Evolutionary conservation across 2,329 filamentous ascomycete genomes (phyloP).

Genomic region (Akanthomyces dipterigenus): DNA sequence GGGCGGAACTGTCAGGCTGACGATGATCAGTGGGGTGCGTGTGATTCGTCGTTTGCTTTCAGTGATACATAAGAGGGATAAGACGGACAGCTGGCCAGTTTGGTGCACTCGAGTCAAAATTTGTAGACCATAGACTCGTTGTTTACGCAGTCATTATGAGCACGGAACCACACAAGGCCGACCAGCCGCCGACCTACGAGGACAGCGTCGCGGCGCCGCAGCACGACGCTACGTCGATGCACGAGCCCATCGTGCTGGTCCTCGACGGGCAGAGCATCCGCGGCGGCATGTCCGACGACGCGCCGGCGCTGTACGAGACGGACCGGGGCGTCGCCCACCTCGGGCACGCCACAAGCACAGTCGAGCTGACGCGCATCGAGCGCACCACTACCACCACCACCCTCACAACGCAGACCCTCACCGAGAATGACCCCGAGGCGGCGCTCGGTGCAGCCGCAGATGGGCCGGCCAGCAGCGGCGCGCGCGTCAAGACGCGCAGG

Average conservation of each 20-base stretch:
- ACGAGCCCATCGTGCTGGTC: conserved; percentile 21
- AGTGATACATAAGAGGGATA: no score
- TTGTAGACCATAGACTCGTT: no score
- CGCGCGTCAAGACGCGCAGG: conserved; percentile 9
- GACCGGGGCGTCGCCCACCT: conserved; percentile 19
- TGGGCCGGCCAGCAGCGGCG: no score
- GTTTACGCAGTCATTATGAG: no score
- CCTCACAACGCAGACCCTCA: neutral
- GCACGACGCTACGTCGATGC: conserved; percentile 2
- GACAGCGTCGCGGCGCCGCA: neutral
- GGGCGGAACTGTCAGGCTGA: no score
- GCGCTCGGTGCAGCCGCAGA: neutral
- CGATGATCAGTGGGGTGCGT: no score
- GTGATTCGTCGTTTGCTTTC: neutral
- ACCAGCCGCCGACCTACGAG: no score
- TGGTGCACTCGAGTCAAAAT: no score
- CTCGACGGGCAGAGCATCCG: conserved; percentile 20
- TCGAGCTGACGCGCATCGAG: conserved; percentile 19
- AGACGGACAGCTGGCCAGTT: no score
- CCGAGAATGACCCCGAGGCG: neutral
- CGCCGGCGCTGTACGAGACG: conserved; percentile 20
- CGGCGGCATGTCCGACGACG: conserved; percentile 16
- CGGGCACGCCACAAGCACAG: conserved; percentile 15
- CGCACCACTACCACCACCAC: conserved; percentile 10
- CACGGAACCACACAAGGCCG: no score